Evolutionary conservation across 1,284 basidiomycete species (phyloP).

Genomic region (Fistulina hepatica): DNA sequence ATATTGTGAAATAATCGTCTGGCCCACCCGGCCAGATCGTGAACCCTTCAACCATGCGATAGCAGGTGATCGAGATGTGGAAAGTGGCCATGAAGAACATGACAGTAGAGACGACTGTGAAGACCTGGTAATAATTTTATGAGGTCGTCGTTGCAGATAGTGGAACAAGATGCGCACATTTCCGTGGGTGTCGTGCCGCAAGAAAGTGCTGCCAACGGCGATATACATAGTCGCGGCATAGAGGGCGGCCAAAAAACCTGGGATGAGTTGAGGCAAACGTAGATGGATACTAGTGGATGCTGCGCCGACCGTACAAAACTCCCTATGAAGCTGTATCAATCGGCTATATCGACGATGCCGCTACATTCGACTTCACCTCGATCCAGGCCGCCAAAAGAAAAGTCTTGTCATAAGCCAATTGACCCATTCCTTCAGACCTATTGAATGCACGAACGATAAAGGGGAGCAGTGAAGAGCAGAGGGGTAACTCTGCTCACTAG

Average conservation of each 20-base stretch:
- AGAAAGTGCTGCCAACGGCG: not conserved
- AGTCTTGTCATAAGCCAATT: too few species aligned
- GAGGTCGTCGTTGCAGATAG: conserved; percentile 5
- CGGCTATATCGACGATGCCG: conserved; percentile 6
- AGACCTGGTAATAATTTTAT: conserved; percentile 8
- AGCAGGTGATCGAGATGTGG: conserved; percentile 13
- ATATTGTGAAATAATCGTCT: conserved; percentile 10
- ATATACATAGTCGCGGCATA: not conserved
- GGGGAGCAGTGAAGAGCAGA: too few species aligned
- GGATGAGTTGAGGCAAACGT: not conserved
- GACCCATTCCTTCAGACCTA: too few species aligned
- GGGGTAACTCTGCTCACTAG: too few species aligned
- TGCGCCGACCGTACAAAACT: conserved; percentile 6
- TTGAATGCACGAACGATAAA: too few species aligned
- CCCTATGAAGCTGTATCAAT: conserved; percentile 9
- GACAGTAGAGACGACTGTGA: conserved; percentile 12
- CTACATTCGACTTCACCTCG: not conserved
- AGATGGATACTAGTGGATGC: conserved; percentile 5
- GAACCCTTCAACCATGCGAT: conserved; percentile 12
- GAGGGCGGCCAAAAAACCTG: not conserved
- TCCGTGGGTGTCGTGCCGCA: conserved; percentile 1
- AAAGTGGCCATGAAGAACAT: conserved; percentile 14
- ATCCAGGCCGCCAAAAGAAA: conserved; percentile 3
- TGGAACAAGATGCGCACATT: conserved; percentile 7
- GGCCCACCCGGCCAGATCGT: conserved; percentile 11